Percentiles rank a stretch among this genome's conserved stretches.
phyloP scores from a whole-genome alignment of 1,284 basidiomycete genomes.

The Paramarasmius palmivorus region DNA sequence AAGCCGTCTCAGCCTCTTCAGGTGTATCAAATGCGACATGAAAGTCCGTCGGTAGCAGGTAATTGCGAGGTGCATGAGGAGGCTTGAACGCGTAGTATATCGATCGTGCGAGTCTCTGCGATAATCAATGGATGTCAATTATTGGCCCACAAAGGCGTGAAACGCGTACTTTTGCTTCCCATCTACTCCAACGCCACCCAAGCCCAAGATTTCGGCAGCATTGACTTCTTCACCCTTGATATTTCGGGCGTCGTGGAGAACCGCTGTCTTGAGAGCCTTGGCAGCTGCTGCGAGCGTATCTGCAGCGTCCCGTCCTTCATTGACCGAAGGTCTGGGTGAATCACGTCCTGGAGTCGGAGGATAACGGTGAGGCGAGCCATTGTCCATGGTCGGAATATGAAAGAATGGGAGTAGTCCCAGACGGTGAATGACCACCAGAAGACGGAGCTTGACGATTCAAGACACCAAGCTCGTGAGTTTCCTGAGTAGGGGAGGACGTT shows the following conservation, averaged over 20 bases:
- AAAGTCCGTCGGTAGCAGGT: constrained; percentile 71
- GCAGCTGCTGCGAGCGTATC: constrained; percentile 54
- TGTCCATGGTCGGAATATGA: neutral
- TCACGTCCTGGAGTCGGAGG: constrained; percentile 32
- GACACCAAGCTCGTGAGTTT: constrained; percentile 11
- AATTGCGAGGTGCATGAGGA: constrained; percentile 46
- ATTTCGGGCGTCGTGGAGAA: constrained; percentile 75
- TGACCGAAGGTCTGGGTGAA: constrained; percentile 12
- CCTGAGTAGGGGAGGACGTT: too few relatives aligned
- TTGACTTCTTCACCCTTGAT: constrained; percentile 51
- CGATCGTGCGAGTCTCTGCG: constrained; percentile 65
- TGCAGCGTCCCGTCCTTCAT: constrained; percentile 30
- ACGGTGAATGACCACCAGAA: neutral
- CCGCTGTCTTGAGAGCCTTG: constrained; percentile 63
- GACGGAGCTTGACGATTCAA: neutral
- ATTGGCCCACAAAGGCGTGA: too few relatives aligned
- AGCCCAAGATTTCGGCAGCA: constrained; percentile 36
- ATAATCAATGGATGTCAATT: neutral
- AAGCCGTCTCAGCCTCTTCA: constrained; percentile 59
- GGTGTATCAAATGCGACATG: constrained; percentile 64
- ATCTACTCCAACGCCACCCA: constrained; percentile 46
- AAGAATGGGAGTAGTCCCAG: neutral
- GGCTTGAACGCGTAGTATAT: constrained; percentile 68
- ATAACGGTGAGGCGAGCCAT: constrained; percentile 33
- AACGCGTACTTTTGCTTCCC: constrained; percentile 63